Evolutionary conservation across 2,329 filamentous ascomycete species (phyloP).

Genomic region (Biscogniauxia marginata): DNA sequence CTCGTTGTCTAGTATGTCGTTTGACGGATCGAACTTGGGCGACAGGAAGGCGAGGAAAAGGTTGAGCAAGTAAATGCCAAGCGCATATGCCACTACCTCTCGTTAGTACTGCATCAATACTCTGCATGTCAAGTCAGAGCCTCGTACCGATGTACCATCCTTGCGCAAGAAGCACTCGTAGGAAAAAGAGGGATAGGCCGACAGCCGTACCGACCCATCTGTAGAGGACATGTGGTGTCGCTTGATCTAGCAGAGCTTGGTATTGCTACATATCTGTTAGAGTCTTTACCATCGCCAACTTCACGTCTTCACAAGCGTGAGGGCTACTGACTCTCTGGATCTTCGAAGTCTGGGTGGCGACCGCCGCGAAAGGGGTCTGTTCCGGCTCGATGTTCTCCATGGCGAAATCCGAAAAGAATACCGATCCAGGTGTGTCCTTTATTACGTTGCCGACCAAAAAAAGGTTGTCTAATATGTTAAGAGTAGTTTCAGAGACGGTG

Average conservation of each 20-base stretch:
- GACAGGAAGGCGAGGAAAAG: constrained; percentile 98
- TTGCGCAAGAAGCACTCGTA: constrained; percentile 87
- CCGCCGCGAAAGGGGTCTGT: constrained; percentile 86
- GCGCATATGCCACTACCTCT: constrained; percentile 83
- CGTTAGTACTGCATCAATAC: constrained; percentile 10
- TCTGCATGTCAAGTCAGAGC: background rate
- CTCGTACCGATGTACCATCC: constrained; percentile 94
- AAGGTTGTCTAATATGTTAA: background rate
- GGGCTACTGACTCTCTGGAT: constrained; percentile 62
- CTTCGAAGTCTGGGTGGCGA: constrained; percentile 79
- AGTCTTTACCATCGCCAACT: background rate
- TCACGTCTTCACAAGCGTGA: background rate
- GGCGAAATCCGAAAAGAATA: constrained; percentile 2
- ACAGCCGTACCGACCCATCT: constrained; percentile 84
- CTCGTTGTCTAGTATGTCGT: constrained; percentile 85
- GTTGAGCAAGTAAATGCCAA: constrained; percentile 98
- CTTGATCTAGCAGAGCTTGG: constrained; percentile 90
- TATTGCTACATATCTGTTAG: constrained; percentile 64
- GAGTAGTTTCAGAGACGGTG: background rate
- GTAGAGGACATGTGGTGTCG: constrained; percentile 84
- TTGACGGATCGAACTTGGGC: constrained; percentile 97
- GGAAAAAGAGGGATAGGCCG: constrained; percentile 76
- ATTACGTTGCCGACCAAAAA: background rate
- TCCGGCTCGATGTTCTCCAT: constrained; percentile 91
- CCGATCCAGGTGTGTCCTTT: constrained; percentile 4